Evolutionary conservation across 148 eudicot genomes (phyloP).

Genomic region (Silene conica): DNA sequence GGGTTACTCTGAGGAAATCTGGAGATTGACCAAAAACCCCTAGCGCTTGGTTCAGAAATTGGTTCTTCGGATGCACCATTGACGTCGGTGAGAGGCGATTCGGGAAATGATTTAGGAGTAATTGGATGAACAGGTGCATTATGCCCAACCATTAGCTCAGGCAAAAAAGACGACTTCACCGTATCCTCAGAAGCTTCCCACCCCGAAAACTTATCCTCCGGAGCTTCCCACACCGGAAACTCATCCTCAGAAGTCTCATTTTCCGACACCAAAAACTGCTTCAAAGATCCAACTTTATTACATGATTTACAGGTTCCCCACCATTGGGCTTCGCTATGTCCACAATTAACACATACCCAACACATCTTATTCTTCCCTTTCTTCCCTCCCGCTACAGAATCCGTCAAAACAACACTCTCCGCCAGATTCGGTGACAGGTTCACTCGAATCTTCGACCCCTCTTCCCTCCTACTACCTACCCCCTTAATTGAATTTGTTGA

Average conservation of each 20-base stretch:
- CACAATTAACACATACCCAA: conserved; percentile 70
- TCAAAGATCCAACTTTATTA: conserved; percentile 43
- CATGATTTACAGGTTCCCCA: conserved; percentile 78
- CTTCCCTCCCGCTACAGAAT: conserved; percentile 28
- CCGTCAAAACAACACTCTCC: neutral
- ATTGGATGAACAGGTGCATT: too few species aligned
- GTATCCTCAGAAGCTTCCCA: too few species aligned
- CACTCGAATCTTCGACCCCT: neutral
- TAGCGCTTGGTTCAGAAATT: conserved; percentile 11
- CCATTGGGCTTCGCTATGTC: conserved; percentile 75
- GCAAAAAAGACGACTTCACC: too few species aligned
- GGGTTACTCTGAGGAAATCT: conserved; percentile 22
- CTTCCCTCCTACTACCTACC: conserved; percentile 8
- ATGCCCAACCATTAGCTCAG: too few species aligned
- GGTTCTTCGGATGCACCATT: neutral
- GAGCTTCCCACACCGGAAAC: too few species aligned
- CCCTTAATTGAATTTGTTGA: neutral
- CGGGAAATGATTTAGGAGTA: too few species aligned
- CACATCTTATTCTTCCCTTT: conserved; percentile 46
- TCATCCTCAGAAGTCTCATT: conserved; percentile 47
- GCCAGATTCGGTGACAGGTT: neutral
- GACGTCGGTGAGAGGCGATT: conserved; percentile 21
- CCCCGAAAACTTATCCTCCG: too few species aligned
- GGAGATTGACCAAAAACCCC: conserved; percentile 31
- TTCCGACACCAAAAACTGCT: conserved; percentile 36